A percentile compares a stretch with the other conserved stretches of the same genome.
Evolutionary conservation across 192 early-diverging fungal genomes (phyloP).

Genomic region (Linnemannia zychae): DNA sequence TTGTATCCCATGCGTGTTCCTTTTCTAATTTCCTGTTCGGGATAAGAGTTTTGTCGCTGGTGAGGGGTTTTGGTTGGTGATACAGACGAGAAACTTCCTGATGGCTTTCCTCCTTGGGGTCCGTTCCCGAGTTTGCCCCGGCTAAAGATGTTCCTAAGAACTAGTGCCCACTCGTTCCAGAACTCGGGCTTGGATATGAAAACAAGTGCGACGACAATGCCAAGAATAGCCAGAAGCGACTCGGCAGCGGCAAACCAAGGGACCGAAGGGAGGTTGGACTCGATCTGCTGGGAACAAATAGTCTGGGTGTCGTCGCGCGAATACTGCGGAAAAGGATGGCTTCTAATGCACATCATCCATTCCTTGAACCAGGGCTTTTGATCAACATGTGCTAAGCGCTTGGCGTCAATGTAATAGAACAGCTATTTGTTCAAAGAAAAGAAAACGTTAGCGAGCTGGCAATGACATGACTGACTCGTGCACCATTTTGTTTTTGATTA

Average conservation of each 20-base stretch:
- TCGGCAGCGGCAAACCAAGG: slow-evolving; percentile 45
- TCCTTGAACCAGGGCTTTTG: slow-evolving; percentile 25
- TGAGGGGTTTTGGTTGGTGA: background rate
- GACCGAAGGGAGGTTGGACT: slow-evolving; percentile 29
- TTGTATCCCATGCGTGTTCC: slow-evolving; percentile 27
- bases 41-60: background rate
- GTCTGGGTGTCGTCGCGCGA: slow-evolving; percentile 29
- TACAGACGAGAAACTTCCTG: background rate
- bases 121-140: slow-evolving; percentile 16
- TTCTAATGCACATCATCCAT: slow-evolving; percentile 15
- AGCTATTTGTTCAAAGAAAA: slow-evolving; percentile 15
- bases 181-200: slow-evolving; percentile 46
- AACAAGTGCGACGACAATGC: slow-evolving; percentile 27
- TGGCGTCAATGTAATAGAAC: slow-evolving; percentile 44
- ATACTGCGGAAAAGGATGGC: background rate
- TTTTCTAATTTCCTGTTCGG: slow-evolving; percentile 6
- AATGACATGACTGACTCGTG: background rate
- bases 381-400: slow-evolving; percentile 1
- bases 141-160: slow-evolving; percentile 21
- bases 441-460: background rate
- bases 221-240: slow-evolving; percentile 29
- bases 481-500: background rate
- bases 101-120: background rate
- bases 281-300: slow-evolving; percentile 5
- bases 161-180: slow-evolving; percentile 37